Base-by-base conservation (phyloP, 1,284 basidiomycete species). In the Puccinia polysora region DNA sequence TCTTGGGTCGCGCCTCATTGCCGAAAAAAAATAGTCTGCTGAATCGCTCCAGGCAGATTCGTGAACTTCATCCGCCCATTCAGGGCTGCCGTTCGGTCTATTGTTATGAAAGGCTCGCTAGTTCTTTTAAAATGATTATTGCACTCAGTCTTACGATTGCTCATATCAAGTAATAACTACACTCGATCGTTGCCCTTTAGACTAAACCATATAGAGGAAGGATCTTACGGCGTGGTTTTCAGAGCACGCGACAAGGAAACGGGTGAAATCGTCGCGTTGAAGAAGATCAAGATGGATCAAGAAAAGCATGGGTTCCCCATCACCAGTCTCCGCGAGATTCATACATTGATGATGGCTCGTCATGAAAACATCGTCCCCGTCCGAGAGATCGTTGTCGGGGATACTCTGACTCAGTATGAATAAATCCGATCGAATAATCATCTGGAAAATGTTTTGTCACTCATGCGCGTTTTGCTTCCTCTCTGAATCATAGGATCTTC, bases 271-370 rank as follows among this genome's bases (percentile, higher is more conserved):
- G 96, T 98, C 14, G 96, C 96, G 8, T 81, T 99, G 74, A 99
- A 99, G 82, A 97, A 96, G 81, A 85, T 99, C 75, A 99, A 99
- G 81, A 86, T 99, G 74, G 94, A 97, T 75, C 91, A 97, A 79
- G 94, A 97, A 82, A 95, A 93, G 80, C 88, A 94, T 75, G 96
- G 96, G 0, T 99, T 99, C 79, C 96, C 96, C 0, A 98, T 99
- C 76, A 99, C 96, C 2, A 91, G 91, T 18, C 81, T 99, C 76
- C 85, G 96, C 73, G 96, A 99, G 82, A 86, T 99, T 73, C 91
- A 93, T 80, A 89, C 96, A 15, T 85, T 99, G 72, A 93, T 96
- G 89, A 75, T 78, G 45, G 77, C 79, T 8, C 72, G 74, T 30
- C 95, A 98, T 80, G 90, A 96, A 77, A 92, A 97, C 79, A 93